Base-by-base conservation (phyloP, 2,329 filamentous ascomycete genomes). In the Beauveria rudraprayagi region DNA sequence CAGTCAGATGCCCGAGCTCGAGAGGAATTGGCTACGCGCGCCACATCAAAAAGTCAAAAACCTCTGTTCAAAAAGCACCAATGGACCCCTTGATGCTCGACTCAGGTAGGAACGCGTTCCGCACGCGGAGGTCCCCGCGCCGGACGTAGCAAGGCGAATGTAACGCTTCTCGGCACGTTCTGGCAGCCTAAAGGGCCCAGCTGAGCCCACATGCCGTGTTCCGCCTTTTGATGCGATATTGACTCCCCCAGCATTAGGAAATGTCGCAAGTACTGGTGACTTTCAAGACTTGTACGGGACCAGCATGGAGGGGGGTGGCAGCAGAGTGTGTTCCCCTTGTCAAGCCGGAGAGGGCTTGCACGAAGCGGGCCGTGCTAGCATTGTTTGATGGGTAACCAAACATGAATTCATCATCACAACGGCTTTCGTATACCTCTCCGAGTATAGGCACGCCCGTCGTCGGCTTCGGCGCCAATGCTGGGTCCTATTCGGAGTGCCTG, bases 191-290 rank as follows among this genome's bases (percentile, higher is more conserved):
- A 8, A 10, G 30, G 30, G 30, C 30, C 30, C 16, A 16, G 14
- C 26, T 24, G 19, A 58, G 56, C 30, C 44, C 56, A 41, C 43
- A 26, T 28, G 11, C 37, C 52, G 47, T 28, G 26, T 16, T n/a
- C 43, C 28, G 7, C 26, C 14, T 22, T 22, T 16, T n/a, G 26
- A 34, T 34, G 11, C 19, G 24, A 17, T 37, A 24, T 34, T 34
- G 30, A 34, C 30, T 34, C 22, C 11, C 30, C 30, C 30, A 26
- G 14, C 43, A 47, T 26, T 14, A 11, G 41, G 24, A 56, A 56
- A 56, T 47, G 14, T 44, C 54, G 17, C 54, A 56, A 56, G 54
- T 56, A 56, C 54, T 26, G 28, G 54, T 56, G 54, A 56, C 43
- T 26, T 55, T 24, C 3, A 22, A 34, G 54, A 56, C 28, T 26